These are phyloP conservation scores for Saksenaea vasiformis DNA, from an alignment of 371 early-diverging fungal species.

Conservation along the genomic window DNA sequence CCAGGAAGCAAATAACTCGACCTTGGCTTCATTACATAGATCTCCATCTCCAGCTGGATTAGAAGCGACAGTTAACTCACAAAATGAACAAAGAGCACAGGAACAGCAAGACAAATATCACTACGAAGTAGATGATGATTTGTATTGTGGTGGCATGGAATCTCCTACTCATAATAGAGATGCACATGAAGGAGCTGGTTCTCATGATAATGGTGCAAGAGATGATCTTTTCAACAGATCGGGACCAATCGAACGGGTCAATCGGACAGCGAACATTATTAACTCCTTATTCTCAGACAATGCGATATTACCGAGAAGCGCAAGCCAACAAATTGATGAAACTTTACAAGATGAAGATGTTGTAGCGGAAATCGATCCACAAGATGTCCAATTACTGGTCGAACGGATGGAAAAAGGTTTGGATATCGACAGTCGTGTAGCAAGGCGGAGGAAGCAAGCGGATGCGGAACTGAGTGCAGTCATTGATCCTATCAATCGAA, in stretches of 20 bases:
- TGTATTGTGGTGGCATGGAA: neutral
- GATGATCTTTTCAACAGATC: neutral
- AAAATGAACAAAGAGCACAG: neutral
- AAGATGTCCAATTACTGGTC: neutral
- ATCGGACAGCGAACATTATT: neutral
- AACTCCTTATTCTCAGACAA: neutral
- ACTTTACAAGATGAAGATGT: neutral
- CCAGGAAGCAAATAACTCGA: neutral
- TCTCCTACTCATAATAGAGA: neutral
- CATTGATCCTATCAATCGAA: neutral
- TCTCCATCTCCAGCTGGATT: no score
- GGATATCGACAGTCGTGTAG: neutral
- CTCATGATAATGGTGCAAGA: neutral
- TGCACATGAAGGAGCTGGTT: neutral
- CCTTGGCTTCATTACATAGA: neutral
- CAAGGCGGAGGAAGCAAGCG: neutral
- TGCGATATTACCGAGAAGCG: neutral
- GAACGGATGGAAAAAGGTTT: neutral
- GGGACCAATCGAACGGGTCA: neutral
- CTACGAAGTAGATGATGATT: neutral
- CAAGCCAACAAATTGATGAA: neutral
- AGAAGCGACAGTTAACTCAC: neutral
- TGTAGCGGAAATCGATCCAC: neutral
- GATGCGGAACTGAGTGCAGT: neutral
- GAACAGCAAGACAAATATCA: neutral